phyloP scores from a whole-genome alignment of 2,329 filamentous ascomycete species.

The Alternaria sp. region DNA sequence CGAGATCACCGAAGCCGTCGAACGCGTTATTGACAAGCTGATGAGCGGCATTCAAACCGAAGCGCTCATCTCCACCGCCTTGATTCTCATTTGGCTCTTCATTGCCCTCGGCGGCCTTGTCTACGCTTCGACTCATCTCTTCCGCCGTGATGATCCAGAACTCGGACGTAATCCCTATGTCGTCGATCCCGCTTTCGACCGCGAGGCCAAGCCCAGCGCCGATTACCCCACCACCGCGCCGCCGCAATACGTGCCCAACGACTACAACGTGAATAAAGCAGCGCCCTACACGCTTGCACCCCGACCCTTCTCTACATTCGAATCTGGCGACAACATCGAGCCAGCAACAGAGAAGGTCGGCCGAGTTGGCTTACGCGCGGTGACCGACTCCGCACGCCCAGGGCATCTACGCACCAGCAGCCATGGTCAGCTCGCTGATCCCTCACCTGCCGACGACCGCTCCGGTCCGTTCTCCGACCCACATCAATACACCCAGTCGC shows the following conservation, averaged over 20 bases:
- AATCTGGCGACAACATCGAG: conserved; percentile 35
- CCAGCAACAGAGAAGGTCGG: conserved; percentile 52
- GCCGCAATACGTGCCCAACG: conserved; percentile 49
- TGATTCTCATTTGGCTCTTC: conserved; percentile 79
- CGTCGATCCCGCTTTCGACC: conserved; percentile 36
- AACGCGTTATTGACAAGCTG: conserved; percentile 71
- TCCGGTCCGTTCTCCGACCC: conserved; percentile 39
- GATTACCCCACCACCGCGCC: conserved; percentile 45
- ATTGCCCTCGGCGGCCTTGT: conserved; percentile 76
- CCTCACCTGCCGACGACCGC: conserved; percentile 50
- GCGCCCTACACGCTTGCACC: conserved; percentile 55
- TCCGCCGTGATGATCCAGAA: conserved; percentile 58
- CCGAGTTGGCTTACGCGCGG: conserved; percentile 50
- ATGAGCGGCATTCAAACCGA: conserved; percentile 73
- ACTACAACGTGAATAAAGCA: conserved; percentile 53
- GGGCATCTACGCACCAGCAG: conserved; percentile 54
- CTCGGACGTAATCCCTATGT: conserved; percentile 34
- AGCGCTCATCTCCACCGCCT: conserved; percentile 75
- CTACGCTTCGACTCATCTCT: conserved; percentile 68
- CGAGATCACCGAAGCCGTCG: conserved; percentile 78
- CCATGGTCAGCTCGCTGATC: conserved; percentile 52
- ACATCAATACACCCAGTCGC: conserved; percentile 18
- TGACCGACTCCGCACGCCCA: conserved; percentile 52
- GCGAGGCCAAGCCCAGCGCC: conserved; percentile 25
- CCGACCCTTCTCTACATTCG: conserved; percentile 52